phyloP scores from a whole-genome alignment of 768 basidiomycete species.

The Clitopilus passeckerianus region DNA sequence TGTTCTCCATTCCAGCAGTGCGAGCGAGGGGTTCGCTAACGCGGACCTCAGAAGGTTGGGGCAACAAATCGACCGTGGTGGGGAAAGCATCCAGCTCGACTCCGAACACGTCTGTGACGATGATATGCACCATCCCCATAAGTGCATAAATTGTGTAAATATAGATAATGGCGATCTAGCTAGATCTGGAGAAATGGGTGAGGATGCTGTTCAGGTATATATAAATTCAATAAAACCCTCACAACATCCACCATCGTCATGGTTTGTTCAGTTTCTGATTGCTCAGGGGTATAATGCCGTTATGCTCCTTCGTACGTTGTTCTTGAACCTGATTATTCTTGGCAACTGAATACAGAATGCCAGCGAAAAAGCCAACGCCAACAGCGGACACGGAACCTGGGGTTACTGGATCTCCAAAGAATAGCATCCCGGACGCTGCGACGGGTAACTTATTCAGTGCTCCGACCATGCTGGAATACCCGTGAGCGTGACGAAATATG shows the following conservation, averaged over 20 bases:
- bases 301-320: conserved; percentile 49
- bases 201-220: not conserved
- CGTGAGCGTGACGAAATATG: conserved; percentile 1
- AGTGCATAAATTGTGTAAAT: not conserved
- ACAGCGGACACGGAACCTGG: conserved; percentile 87
- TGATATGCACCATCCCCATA: not conserved
- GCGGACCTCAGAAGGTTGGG: not conserved
- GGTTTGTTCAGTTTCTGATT: conserved; percentile 25
- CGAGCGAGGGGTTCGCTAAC: not conserved
- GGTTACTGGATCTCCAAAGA: conserved; percentile 90
- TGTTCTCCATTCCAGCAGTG: not conserved
- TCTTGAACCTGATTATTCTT: conserved; percentile 82
- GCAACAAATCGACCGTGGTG: not conserved
- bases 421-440: conserved; percentile 97
- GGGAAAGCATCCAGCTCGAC: not conserved
- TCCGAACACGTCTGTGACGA: not conserved
- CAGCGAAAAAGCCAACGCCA: conserved; percentile 84
- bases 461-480: conserved; percentile 85
- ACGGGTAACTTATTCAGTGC: conserved; percentile 97
- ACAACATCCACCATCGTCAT: not conserved
- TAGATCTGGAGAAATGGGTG: not conserved
- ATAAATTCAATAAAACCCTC: not conserved
- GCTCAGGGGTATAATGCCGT: conserved; percentile 58
- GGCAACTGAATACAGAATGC: conserved; percentile 87
- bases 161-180: not conserved